Evolutionary conservation across 805 yeast species (phyloP).

Genomic region (Candida palmyrensis): DNA sequence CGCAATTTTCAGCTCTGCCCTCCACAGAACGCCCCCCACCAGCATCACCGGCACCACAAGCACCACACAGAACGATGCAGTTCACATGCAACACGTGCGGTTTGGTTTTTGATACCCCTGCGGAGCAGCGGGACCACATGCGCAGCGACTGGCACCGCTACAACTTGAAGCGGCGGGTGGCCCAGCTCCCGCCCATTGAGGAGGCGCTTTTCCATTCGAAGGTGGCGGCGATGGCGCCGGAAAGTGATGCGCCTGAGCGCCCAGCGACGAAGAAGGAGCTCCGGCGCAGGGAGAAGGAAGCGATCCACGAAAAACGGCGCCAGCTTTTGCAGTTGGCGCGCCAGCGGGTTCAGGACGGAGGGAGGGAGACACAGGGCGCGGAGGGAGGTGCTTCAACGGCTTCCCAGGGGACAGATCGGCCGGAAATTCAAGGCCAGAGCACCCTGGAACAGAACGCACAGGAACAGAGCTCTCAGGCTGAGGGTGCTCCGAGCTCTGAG

Average conservation of each 20-base stretch:
- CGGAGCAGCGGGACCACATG: constrained; percentile 88
- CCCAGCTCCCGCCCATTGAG: constrained; percentile 44
- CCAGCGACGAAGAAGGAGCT: constrained; percentile 41
- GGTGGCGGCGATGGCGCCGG: constrained; percentile 15
- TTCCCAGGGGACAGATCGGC: too few species aligned
- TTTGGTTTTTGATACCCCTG: constrained; percentile 75
- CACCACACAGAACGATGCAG: constrained; percentile 10
- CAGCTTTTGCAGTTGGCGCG: constrained; percentile 45
- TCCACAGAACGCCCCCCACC: neutral
- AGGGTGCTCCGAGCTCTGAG: neutral
- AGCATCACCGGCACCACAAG: too few species aligned
- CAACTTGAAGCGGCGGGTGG: constrained; percentile 89
- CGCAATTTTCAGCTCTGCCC: constrained; percentile 1
- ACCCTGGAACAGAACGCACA: constrained; percentile 4
- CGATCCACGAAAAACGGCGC: constrained; percentile 42
- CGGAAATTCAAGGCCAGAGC: too few species aligned
- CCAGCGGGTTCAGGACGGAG: constrained; percentile 31
- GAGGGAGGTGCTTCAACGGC: neutral
- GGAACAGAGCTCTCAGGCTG: neutral
- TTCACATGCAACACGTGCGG: constrained; percentile 86
- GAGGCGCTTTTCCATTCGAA: constrained; percentile 35
- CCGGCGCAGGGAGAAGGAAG: constrained; percentile 47
- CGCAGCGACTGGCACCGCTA: constrained; percentile 98
- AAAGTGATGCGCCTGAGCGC: constrained; percentile 14
- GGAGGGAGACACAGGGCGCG: constrained; percentile 10